Conservation (phyloP, 768 basidiomycete genomes). For the Termitomyces sp. region DNA sequence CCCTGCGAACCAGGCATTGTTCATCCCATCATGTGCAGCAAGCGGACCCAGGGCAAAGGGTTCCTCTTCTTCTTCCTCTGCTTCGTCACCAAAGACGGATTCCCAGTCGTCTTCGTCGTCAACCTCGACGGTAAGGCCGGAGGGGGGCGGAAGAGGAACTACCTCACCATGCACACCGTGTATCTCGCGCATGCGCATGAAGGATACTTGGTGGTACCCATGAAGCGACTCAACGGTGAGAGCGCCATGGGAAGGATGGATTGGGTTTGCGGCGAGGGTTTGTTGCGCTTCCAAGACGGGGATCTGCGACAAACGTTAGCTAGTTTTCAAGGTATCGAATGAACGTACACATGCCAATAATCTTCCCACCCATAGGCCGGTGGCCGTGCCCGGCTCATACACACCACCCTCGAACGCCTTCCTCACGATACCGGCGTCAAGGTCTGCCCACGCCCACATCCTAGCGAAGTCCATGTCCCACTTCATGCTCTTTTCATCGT, state of each 20-base stretch:
- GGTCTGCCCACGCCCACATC: constrained; percentile 35
- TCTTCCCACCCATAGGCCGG: constrained; percentile 55
- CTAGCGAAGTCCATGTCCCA: constrained; percentile 57
- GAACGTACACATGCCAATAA: constrained; percentile 41
- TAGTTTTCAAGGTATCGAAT: neutral
- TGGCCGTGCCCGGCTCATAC: constrained; percentile 45
- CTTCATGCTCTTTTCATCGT: constrained; percentile 23
- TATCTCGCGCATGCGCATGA: constrained; percentile 57
- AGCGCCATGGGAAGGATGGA: constrained; percentile 16
- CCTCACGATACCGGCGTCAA: constrained; percentile 1
- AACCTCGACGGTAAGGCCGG: neutral
- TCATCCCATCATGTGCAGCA: constrained; percentile 7
- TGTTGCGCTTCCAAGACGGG: constrained; percentile 15
- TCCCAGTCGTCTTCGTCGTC: neutral
- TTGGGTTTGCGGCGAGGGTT: constrained; percentile 10
- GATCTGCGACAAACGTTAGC: constrained; percentile 16
- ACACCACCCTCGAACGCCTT: constrained; percentile 12
- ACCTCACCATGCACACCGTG: constrained; percentile 26
- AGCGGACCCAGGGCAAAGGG: constrained; percentile 11
- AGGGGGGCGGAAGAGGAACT: neutral
- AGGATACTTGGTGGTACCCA: constrained; percentile 18
- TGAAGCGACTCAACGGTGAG: constrained; percentile 18
- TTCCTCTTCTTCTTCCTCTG: constrained; percentile 16
- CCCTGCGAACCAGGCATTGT: constrained; percentile 15
- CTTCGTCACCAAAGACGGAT: constrained; percentile 10